A percentile compares a stretch with the other conserved stretches of the same genome.
These are phyloP conservation scores for Botrytis porri DNA, from an alignment of 2,329 filamentous ascomycete species.

Conservation along the genomic window DNA sequence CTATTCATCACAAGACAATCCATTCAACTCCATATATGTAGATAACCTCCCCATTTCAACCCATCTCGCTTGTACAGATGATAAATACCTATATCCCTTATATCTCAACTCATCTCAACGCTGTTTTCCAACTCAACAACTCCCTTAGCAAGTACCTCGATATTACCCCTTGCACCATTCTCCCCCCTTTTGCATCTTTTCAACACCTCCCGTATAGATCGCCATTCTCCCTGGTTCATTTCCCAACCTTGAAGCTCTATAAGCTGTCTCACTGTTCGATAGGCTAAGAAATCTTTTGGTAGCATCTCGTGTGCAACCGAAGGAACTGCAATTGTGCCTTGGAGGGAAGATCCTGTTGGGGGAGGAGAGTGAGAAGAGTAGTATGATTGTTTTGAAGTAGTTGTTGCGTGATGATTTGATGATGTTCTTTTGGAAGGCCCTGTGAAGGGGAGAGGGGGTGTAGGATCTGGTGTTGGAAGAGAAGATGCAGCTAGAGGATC, in stretches of 20 bases:
- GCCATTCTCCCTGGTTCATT: slow-evolving; percentile 6
- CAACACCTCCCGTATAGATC: background rate
- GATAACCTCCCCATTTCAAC: background rate
- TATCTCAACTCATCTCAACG: background rate
- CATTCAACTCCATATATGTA: background rate
- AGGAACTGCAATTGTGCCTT: background rate
- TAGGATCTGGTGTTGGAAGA: background rate
- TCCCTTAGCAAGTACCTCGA: background rate
- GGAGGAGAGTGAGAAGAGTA: background rate
- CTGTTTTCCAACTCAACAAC: background rate
- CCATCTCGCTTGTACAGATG: background rate
- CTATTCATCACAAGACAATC: background rate
- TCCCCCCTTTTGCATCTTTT: background rate
- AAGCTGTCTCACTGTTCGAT: slow-evolving; percentile 1
- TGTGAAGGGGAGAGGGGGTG: no score
- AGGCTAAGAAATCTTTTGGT: background rate
- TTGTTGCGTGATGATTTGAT: background rate
- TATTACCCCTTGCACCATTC: background rate
- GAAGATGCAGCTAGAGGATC: background rate
- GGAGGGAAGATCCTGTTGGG: background rate
- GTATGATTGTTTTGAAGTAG: background rate
- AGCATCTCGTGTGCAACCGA: background rate
- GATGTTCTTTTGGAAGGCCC: no score
- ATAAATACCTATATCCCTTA: no score
- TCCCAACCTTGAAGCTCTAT: slow-evolving; percentile 2